Base-by-base conservation (phyloP, 1,284 basidiomycete species). In the Fomitopsis betulina region DNA sequence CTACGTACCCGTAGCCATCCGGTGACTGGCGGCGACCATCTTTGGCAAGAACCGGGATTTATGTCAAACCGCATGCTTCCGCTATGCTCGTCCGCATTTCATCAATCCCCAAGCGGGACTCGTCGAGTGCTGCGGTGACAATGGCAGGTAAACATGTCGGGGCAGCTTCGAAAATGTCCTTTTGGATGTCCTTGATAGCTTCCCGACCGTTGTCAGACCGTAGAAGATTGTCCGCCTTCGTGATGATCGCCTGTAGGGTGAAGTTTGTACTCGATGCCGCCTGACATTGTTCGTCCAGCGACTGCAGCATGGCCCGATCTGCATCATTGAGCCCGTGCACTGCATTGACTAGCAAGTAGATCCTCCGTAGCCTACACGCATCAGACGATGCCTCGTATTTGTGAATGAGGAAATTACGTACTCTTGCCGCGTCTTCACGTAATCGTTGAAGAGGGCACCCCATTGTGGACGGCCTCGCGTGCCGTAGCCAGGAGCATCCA, bases 401-500 rank as follows among this genome's bases (percentile, higher is more conserved):
- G 25, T 19, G 42, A 30, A 40, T 37, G 21, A 55, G 42, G 7
- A 19, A 51, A 53, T 9, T 3, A 71, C 85, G 60, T 63, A 91
- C 88, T 86, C 76, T 65, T 79, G 69, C 25, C 89, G 81, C 32
- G 72, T 80, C 52, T 76, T 67, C 17, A 89, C 62, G 66, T 91
- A 91, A 49, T 81, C 71, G 55, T 87, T 76, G 69, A 91, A 89
- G 2, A 89, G 63, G 37, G 74, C 65, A 1, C 89, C 89, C 89
- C 89, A 91, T 71, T 89, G 86, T 27, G 79, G 77, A 49, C 87
- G 78, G 10, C 89, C 89, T 56, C 87, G 77, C n/a, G 76, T 70
- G 50, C 89, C 89, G 66, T 91, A 92, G 7, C 89, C 89, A 4
- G 89, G 89, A 9, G 89, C 80, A 63, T 92, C 89, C 6, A 91